A percentile compares a stretch with the other conserved stretches of the same genome.
phyloP scores from a whole-genome alignment of 768 basidiomycete species.

The Lentinula sp. region DNA sequence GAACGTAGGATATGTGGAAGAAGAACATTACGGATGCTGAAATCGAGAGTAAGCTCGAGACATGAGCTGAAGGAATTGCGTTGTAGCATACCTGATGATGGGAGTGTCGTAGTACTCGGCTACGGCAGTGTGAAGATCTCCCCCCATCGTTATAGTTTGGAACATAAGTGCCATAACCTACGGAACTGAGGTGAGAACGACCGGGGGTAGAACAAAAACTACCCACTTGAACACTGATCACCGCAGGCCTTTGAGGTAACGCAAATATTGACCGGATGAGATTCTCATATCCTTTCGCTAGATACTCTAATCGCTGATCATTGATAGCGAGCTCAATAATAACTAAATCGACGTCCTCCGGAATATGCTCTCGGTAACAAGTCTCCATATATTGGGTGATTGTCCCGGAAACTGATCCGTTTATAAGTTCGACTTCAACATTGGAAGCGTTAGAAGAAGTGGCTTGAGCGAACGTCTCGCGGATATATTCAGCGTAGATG shows the following conservation, averaged over 20 bases:
- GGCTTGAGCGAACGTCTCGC: background rate
- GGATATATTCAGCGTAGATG: background rate
- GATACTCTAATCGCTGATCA: background rate
- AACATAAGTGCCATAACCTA: slow-evolving; percentile 3
- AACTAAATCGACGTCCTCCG: background rate
- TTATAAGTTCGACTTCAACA: background rate
- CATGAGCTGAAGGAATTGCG: background rate
- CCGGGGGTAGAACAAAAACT: too few relatives aligned
- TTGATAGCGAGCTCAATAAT: slow-evolving; percentile 1
- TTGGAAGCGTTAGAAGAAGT: background rate
- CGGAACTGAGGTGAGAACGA: too few relatives aligned
- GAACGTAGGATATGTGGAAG: background rate
- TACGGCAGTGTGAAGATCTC: background rate
- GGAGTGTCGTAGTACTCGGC: slow-evolving; percentile 1
- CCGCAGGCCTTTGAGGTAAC: background rate
- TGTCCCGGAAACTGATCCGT: background rate
- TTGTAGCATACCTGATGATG: background rate
- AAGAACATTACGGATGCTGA: slow-evolving; percentile 1
- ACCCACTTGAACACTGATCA: background rate
- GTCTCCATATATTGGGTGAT: background rate
- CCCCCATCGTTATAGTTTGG: background rate
- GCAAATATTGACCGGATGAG: background rate
- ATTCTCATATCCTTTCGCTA: background rate
- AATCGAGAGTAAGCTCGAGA: background rate
- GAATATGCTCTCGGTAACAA: background rate